Evolutionary conservation across 768 basidiomycete genomes (phyloP).

Genomic region (Neoboletus magnificus): DNA sequence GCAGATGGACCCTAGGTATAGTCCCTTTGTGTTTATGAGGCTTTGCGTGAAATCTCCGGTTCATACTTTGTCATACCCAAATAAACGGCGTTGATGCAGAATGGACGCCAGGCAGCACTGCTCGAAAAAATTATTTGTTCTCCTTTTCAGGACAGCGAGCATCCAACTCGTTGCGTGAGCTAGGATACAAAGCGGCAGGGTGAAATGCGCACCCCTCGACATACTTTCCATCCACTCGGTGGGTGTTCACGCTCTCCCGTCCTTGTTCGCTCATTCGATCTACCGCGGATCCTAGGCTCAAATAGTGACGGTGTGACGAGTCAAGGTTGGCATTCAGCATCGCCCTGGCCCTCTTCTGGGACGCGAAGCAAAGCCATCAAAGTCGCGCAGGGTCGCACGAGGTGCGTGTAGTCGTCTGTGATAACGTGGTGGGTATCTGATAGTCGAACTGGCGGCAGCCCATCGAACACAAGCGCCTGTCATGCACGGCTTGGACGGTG

Average conservation of each 20-base stretch:
- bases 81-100: conserved; percentile 20
- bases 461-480: conserved; percentile 27
- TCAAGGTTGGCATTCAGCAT: conserved; percentile 15
- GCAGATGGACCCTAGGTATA: conserved; percentile 5
- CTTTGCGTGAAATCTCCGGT: conserved; percentile 8
- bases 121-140: background rate
- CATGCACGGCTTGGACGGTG: conserved; percentile 15
- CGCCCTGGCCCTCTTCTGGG: background rate
- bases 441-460: conserved; percentile 19
- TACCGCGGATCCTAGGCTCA: conserved; percentile 26
- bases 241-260: background rate
- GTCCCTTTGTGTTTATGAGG: background rate
- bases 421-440: conserved; percentile 20
- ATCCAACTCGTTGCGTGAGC: background rate
- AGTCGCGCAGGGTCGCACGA: background rate
- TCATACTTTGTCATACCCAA: conserved; percentile 9
- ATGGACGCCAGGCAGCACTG: background rate
- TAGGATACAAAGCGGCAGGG: background rate
- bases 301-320: conserved; percentile 24
- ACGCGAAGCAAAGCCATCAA: background rate
- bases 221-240: background rate
- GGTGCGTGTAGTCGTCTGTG: background rate
- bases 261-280: conserved; percentile 1
- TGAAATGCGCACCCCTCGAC: background rate
- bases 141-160: background rate